Conservation (phyloP, 2,329 filamentous ascomycete species). For the Trichoderma cornu-damae region DNA sequence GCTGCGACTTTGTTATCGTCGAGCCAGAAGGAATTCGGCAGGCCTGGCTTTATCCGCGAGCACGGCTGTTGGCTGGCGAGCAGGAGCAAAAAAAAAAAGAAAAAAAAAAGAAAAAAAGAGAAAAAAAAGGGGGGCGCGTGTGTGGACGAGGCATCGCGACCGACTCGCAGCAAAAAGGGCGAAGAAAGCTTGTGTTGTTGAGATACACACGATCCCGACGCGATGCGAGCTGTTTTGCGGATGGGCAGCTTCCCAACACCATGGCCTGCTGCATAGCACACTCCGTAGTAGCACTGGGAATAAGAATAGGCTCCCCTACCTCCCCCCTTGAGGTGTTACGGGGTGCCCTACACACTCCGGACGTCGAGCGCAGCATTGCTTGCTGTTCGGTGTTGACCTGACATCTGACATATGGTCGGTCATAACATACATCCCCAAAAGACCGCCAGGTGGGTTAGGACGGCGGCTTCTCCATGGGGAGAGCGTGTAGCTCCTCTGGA, state of each 20-base stretch:
- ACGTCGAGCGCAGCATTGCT: no score
- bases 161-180: not conserved
- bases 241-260: constrained; percentile 5
- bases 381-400: no score
- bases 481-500: not conserved
- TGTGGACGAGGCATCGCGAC: constrained; percentile 1
- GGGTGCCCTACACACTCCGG: no score
- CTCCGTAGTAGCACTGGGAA: no score
- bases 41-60: not conserved
- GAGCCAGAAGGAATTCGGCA: not conserved
- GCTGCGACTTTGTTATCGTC: constrained; percentile 14
- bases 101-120: not conserved
- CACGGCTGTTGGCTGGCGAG: not conserved
- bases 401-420: no score
- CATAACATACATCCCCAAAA: not conserved
- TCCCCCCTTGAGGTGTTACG: no score
- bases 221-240: not conserved
- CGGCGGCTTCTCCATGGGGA: not conserved
- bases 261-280: no score
- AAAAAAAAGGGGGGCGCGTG: not conserved
- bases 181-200: not conserved
- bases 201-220: not conserved
- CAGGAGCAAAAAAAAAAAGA: not conserved
- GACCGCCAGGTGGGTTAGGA: not conserved
- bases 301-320: no score